Conservation (phyloP, 164 flowering plant species). For the Nymphaea thermarum region DNA sequence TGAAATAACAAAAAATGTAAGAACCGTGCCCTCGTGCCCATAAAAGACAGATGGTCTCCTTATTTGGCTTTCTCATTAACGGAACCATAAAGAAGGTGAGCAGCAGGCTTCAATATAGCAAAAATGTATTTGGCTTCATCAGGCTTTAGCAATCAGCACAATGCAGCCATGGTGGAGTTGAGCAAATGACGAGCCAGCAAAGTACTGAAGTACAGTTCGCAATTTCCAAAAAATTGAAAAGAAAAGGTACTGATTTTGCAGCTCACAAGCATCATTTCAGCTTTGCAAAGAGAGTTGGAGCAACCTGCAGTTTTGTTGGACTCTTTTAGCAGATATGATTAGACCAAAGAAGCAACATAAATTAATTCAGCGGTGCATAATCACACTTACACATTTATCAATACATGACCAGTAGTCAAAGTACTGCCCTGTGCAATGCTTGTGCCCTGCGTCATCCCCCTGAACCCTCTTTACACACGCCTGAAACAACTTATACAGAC, state of each 20-base stretch:
- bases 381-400: constrained; percentile 69
- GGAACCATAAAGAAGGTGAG: neutral
- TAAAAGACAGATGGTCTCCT: neutral
- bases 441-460: constrained; percentile 69
- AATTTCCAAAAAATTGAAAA: neutral
- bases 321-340: neutral
- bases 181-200: neutral
- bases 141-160: neutral
- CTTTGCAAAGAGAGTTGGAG: constrained; percentile 36
- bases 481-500: constrained; percentile 17
- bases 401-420: constrained; percentile 85
- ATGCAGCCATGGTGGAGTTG: neutral
- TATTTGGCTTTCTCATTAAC: neutral
- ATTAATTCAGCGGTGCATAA: neutral
- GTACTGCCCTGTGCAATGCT: constrained; percentile 91
- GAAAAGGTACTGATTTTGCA: neutral
- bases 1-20: too few species aligned
- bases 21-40: too few species aligned
- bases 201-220: neutral
- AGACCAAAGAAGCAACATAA: neutral
- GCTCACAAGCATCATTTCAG: constrained; percentile 26
- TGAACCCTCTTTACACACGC: constrained; percentile 71
- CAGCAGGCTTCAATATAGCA: neutral
- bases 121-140: neutral
- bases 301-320: constrained; percentile 31